These are phyloP conservation scores for Fusarium hostae DNA, from an alignment of 2,329 filamentous ascomycete genomes.

Conservation along the genomic window DNA sequence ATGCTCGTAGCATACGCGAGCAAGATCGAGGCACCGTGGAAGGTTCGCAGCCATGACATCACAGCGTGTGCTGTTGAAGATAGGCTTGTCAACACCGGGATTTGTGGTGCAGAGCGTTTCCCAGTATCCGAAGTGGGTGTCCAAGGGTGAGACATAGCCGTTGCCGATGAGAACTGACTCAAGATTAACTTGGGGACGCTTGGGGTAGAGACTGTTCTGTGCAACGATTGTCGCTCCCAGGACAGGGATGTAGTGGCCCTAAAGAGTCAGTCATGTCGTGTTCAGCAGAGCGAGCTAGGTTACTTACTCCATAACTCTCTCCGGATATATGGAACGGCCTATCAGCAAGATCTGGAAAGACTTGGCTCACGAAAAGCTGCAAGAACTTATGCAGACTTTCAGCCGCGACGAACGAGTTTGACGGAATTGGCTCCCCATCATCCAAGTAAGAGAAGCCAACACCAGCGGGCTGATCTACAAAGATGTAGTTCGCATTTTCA, in stretches of 20 bases:
- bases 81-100: conserved; percentile 15
- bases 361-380: conserved; percentile 26
- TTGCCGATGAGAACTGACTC: conserved; percentile 34
- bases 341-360: conserved; percentile 7
- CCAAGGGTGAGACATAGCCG: conserved; percentile 34
- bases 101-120: conserved; percentile 38
- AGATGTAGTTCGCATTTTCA: conserved; percentile 37
- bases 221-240: conserved; percentile 36
- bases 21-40: conserved; percentile 30
- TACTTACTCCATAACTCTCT: conserved; percentile 33
- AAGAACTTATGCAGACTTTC: conserved; percentile 34
- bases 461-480: conserved; percentile 37
- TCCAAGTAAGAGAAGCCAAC: conserved; percentile 41
- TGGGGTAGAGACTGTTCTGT: conserved; percentile 31
- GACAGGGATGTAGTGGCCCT: conserved; percentile 37
- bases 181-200: conserved; percentile 17
- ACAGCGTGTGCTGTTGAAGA: conserved; percentile 35
- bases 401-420: conserved; percentile 33
- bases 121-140: conserved; percentile 35
- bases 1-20: conserved; percentile 31
- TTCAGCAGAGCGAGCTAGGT: accelerated
- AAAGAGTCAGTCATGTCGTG: background rate
- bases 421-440: conserved; percentile 15
- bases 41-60: conserved; percentile 28
- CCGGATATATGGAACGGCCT: conserved; percentile 35